These are phyloP conservation scores for Globisporangium camurandrum DNA, from an alignment of 352 stramenopile species.

Conservation along the genomic window DNA sequence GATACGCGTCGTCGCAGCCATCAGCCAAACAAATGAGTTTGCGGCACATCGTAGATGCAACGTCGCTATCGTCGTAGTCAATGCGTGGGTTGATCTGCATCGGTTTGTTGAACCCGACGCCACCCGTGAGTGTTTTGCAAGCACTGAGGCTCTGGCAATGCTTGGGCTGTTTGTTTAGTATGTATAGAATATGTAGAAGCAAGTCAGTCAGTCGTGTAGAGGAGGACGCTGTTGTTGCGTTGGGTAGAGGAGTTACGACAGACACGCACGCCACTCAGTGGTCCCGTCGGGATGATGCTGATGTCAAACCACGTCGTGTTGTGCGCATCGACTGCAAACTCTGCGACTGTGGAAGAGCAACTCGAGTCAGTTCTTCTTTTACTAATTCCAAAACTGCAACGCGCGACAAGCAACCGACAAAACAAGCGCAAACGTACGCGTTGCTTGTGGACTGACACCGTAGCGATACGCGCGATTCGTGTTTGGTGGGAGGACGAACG, in stretches of 20 bases:
- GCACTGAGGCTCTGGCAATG: slow-evolving; percentile 35
- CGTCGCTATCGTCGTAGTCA: background rate
- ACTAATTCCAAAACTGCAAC: background rate
- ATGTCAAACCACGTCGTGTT: slow-evolving; percentile 37
- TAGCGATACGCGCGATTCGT: slow-evolving; percentile 11
- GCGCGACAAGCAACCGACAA: background rate
- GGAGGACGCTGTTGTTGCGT: no score
- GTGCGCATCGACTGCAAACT: slow-evolving; percentile 22
- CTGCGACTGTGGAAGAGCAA: slow-evolving; percentile 21
- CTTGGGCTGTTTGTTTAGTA: no score
- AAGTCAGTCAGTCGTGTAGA: no score
- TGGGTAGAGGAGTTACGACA: background rate
- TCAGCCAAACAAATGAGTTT: slow-evolving; percentile 43
- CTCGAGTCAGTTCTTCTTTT: no score
- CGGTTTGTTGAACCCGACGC: slow-evolving; percentile 55
- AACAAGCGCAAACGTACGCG: slow-evolving; percentile 5
- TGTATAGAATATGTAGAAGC: no score
- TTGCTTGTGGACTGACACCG: slow-evolving; percentile 8
- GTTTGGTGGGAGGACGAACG: slow-evolving; percentile 5
- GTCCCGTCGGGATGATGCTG: slow-evolving; percentile 30
- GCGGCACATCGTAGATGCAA: slow-evolving; percentile 24
- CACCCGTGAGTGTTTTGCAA: slow-evolving; percentile 43
- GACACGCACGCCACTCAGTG: slow-evolving; percentile 20
- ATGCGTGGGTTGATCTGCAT: slow-evolving; percentile 44
- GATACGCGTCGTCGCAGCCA: slow-evolving; percentile 55